Conservation (phyloP, 73 alveolate genomes). For the Paramecium pentaurelia region DNA sequence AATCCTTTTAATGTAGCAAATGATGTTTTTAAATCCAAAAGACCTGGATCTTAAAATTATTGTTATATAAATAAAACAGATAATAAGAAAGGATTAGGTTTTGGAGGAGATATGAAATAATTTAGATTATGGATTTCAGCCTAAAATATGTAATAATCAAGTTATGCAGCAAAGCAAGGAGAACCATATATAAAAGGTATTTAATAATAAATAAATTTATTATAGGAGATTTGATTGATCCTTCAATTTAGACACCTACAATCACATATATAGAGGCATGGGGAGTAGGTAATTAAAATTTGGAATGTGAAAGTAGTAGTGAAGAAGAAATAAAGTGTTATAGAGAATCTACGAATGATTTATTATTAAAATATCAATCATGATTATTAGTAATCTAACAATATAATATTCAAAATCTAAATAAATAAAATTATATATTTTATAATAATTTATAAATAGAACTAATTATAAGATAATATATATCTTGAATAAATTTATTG, state of each 20-base stretch:
- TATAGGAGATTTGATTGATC: conserved; percentile 24
- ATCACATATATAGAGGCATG: conserved; percentile 24
- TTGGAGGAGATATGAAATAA: conserved; percentile 42
- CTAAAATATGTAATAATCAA: background rate
- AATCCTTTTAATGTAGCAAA: background rate
- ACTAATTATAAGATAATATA: background rate
- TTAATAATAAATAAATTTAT: background rate
- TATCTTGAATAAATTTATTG: too few species aligned
- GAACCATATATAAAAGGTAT: conserved; percentile 38
- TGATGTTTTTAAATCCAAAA: conserved; percentile 24
- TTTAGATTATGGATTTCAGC: conserved; percentile 35
- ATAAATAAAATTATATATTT: background rate
- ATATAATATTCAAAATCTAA: background rate
- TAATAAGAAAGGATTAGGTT: conserved; percentile 3
- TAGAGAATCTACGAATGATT: conserved; percentile 34
- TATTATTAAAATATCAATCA: conserved; percentile 23
- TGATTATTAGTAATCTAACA: background rate
- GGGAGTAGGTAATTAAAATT: background rate
- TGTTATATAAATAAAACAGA: background rate
- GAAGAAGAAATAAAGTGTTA: conserved; percentile 33
- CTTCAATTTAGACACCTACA: background rate
- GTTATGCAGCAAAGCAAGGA: conserved; percentile 4
- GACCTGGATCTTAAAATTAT: conserved; percentile 7
- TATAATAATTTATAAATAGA: background rate
- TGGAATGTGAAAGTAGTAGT: background rate